Conservation (phyloP, 495 filamentous ascomycete species). For the Talaromyces trachyspermus region DNA sequence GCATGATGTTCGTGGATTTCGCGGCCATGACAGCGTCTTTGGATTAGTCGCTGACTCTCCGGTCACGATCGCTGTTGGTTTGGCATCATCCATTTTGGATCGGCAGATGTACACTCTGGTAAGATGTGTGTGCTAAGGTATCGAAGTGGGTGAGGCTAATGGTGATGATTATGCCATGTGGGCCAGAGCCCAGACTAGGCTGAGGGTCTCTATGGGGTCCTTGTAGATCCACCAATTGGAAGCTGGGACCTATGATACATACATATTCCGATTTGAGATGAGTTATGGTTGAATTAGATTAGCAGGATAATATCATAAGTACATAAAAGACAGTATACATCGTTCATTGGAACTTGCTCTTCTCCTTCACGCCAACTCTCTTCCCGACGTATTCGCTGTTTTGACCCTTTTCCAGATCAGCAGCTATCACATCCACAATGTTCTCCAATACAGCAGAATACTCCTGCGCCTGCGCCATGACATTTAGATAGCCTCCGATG, state of each 20-base stretch:
- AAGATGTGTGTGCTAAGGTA: too few species aligned
- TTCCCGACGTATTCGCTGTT: conserved; percentile 18
- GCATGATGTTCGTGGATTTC: conserved; percentile 4
- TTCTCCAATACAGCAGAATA: conserved; percentile 23
- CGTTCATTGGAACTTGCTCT: conserved; percentile 3
- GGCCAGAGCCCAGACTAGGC: too few species aligned
- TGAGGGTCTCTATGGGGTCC: too few species aligned
- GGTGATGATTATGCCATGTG: too few species aligned
- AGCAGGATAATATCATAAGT: background rate
- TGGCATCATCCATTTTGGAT: background rate
- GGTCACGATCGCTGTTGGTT: background rate
- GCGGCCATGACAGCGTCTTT: background rate
- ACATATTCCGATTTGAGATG: background rate
- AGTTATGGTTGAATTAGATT: background rate
- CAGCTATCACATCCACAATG: conserved; percentile 29
- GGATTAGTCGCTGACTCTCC: background rate
- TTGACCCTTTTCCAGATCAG: conserved; percentile 21
- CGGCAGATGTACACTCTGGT: background rate
- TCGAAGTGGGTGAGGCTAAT: background rate
- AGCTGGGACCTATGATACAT: too few species aligned
- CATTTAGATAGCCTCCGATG: conserved; percentile 15
- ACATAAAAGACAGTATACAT: background rate
- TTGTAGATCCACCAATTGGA: too few species aligned
- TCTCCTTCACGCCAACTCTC: conserved; percentile 22
- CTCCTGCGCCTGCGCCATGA: conserved; percentile 11